Conservation (phyloP, 495 filamentous ascomycete genomes). For the Aspergillus sclerotiicarbonarius region DNA sequence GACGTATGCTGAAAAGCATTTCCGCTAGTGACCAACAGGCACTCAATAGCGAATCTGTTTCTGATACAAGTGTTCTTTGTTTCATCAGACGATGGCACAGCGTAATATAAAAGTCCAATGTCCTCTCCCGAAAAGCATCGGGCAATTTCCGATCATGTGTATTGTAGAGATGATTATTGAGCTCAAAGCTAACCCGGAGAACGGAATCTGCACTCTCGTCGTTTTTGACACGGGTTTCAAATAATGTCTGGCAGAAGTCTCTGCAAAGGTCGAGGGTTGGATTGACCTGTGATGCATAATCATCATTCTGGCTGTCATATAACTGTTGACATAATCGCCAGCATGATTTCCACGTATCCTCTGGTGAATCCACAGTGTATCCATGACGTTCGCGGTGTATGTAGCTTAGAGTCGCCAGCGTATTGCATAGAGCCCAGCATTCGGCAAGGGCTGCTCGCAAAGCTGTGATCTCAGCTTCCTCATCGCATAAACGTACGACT, state of each 20-base stretch:
- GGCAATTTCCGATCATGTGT: conserved; percentile 83
- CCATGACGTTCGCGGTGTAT: conserved; percentile 77
- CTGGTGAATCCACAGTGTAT: conserved; percentile 64
- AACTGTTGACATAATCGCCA: conserved; percentile 88
- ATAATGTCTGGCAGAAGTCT: conserved; percentile 87
- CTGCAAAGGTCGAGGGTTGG: conserved; percentile 83
- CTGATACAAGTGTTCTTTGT: conserved; percentile 70
- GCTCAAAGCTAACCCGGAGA: conserved; percentile 84
- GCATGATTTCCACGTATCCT: conserved; percentile 90
- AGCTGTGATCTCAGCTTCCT: conserved; percentile 65
- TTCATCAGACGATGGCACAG: conserved; percentile 93
- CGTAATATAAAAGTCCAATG: conserved; percentile 90
- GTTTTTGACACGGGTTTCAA: conserved; percentile 73
- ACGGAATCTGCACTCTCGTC: conserved; percentile 81
- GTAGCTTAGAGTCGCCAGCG: conserved; percentile 78
- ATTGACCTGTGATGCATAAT: conserved; percentile 66
- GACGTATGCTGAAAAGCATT: conserved; percentile 89
- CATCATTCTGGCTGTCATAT: conserved; percentile 75
- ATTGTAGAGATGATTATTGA: conserved; percentile 93
- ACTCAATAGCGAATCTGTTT: conserved; percentile 76
- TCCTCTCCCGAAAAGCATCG: conserved; percentile 84
- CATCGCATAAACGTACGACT: conserved; percentile 28
- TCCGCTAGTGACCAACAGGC: conserved; percentile 90
- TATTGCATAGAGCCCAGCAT: conserved; percentile 95
- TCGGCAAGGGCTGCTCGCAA: conserved; percentile 77